phyloP scores from a whole-genome alignment of 1,284 basidiomycete genomes.

The Tylopilus orsonianus region DNA sequence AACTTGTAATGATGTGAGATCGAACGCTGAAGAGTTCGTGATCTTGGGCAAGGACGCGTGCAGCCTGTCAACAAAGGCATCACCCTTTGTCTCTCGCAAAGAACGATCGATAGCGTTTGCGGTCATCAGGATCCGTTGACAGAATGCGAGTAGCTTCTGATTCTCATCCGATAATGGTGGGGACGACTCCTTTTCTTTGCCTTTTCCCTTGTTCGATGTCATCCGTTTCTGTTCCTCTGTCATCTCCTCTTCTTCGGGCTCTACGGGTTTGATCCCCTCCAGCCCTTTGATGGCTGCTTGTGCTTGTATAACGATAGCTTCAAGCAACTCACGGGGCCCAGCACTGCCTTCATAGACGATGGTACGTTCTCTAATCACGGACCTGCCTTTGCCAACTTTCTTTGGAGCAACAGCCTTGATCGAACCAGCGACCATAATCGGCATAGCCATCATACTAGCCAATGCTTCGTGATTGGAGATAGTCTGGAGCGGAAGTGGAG shows the following conservation, averaged over 20 bases:
- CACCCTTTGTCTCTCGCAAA: constrained; percentile 81
- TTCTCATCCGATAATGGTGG: constrained; percentile 61
- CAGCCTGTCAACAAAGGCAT: constrained; percentile 76
- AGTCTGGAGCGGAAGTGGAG: constrained; percentile 46
- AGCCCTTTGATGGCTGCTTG: constrained; percentile 83
- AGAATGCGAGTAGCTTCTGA: constrained; percentile 64
- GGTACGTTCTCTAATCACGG: constrained; percentile 66
- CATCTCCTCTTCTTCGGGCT: constrained; percentile 57
- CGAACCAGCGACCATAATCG: constrained; percentile 82
- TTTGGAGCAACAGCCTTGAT: constrained; percentile 59
- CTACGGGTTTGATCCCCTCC: constrained; percentile 57
- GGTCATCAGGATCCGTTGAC: constrained; percentile 77
- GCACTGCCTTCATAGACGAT: constrained; percentile 87
- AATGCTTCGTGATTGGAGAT: constrained; percentile 88
- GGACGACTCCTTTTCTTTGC: constrained; percentile 57
- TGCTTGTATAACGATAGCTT: constrained; percentile 87
- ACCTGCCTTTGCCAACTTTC: constrained; percentile 44
- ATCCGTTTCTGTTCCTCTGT: constrained; percentile 83
- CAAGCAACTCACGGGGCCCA: constrained; percentile 84
- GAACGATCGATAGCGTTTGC: constrained; percentile 82
- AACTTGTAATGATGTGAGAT: constrained; percentile 45
- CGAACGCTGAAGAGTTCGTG: constrained; percentile 42
- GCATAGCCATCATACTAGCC: constrained; percentile 94
- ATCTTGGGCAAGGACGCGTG: constrained; percentile 75
- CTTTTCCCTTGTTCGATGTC: constrained; percentile 55